A percentile compares a stretch with the other conserved stretches of the same genome.
Evolutionary conservation across 768 basidiomycete species (phyloP).

Genomic region (Clavulina sp.): DNA sequence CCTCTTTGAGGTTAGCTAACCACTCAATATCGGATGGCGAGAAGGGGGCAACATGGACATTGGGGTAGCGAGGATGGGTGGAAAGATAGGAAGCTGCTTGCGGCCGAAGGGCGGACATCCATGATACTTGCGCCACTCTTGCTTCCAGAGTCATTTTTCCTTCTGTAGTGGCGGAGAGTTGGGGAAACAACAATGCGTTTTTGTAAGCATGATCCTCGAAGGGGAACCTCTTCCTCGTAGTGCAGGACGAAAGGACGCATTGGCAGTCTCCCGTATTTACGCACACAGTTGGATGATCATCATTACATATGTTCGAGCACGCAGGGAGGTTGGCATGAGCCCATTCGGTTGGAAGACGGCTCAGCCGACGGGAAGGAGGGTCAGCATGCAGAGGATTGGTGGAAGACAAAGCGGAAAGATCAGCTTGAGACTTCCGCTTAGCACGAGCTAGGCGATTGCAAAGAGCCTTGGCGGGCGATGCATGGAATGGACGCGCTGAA

Average conservation of each 20-base stretch:
- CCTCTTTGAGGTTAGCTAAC: too few relatives aligned
- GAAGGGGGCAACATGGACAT: conserved; percentile 17
- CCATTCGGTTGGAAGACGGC: conserved; percentile 13
- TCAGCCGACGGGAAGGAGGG: conserved; percentile 1
- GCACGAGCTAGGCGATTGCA: conserved; percentile 6
- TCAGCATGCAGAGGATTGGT: conserved; percentile 1
- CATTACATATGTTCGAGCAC: conserved; percentile 21
- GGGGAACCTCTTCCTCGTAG: conserved; percentile 14
- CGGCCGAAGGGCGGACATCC: conserved; percentile 18
- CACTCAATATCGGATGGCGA: conserved; percentile 15
- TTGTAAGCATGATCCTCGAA: conserved; percentile 12
- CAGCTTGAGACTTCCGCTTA: conserved; percentile 2
- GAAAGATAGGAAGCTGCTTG: conserved; percentile 14
- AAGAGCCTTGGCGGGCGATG: conserved; percentile 3
- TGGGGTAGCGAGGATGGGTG: conserved; percentile 14
- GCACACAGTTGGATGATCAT: conserved; percentile 18
- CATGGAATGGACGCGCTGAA: conserved; percentile 11
- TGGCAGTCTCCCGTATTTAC: conserved; percentile 20
- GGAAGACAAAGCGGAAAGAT: conserved; percentile 5
- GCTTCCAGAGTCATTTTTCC: conserved; percentile 5
- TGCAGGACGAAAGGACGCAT: conserved; percentile 19
- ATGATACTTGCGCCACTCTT: conserved; percentile 13
- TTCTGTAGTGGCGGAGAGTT: background rate
- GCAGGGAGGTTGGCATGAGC: conserved; percentile 15
- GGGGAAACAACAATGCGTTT: conserved; percentile 6